Base-by-base conservation (phyloP, 768 basidiomycete species). In the Mycena filopes region DNA sequence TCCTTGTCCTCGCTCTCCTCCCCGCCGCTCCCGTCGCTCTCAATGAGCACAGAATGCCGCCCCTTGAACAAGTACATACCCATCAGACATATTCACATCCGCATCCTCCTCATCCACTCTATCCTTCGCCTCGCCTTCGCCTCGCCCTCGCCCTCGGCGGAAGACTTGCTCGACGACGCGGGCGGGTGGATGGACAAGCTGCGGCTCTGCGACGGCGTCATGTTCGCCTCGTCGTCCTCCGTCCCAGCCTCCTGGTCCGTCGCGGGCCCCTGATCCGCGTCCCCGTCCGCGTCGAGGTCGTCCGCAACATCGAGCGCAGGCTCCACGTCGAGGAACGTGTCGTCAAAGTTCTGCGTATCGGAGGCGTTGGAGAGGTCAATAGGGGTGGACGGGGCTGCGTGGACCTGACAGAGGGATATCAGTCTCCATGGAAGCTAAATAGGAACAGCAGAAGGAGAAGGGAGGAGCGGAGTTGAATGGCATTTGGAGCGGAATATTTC, bases 301-400 rank as follows among this genome's bases (percentile, higher is more conserved):
- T 86, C 84, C 65, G 83, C 84, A 54, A 92, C 91, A 67, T 96
- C 93, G 66, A 99, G 88, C 50, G 93, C 90, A 25, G 96, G 94
- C 69, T 92, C 91, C 93, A 99, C 97, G 74, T 93, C 93, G 63
- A 99, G 85, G 88, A 98, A 99, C 42, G 94, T 90, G 67, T 96
- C 94, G 77, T 99, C 97, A 77, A 99, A 99, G 79, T 99, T 98
- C 77, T 94, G 94, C 69, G 94, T 96, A 85, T 99, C 98, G 72
- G 90, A 89, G 65, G 96, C 96, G 79, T 97, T 94, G 45, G 87
- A 87, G 23, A 93, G 92, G 75, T 96, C 94, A 74, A 95, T 94
- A 29, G 92, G 92, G 18, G 94, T 94, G 84, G 95, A 95, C 45
- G 94, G 94, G 79, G 95, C 93, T 95, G 69, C 28, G 60, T n/a